Evolutionary conservation across 257 asterid genomes (phyloP).

Genomic region (Verbascum thapsus): DNA sequence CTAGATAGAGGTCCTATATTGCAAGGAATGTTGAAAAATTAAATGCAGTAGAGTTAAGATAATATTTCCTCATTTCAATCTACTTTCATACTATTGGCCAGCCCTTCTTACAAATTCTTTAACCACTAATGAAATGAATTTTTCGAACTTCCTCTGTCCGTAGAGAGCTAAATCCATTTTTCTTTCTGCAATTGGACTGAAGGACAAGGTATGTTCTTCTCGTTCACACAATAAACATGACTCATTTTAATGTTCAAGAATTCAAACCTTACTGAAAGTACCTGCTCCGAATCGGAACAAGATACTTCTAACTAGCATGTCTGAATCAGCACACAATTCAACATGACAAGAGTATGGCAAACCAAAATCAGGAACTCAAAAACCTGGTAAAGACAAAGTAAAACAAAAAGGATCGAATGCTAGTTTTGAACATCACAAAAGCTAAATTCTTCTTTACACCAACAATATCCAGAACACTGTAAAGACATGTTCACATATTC

Average conservation of each 20-base stretch:
- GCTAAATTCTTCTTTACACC: background rate
- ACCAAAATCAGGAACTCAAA: too few species aligned
- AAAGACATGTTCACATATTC: too few species aligned
- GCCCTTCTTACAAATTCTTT: background rate
- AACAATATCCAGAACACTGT: background rate
- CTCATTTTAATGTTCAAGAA: too few species aligned
- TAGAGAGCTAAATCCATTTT: too few species aligned
- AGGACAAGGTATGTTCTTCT: background rate
- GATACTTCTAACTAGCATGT: background rate
- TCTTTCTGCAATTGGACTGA: too few species aligned
- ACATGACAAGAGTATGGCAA: too few species aligned
- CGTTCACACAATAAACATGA: background rate
- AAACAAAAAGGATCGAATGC: background rate
- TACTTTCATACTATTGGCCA: background rate
- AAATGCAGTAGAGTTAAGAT: slow-evolving; percentile 24
- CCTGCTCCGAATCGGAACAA: too few species aligned
- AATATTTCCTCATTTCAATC: background rate
- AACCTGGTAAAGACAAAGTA: too few species aligned
- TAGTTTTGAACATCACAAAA: background rate
- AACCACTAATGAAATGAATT: background rate
- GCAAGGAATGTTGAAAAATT: slow-evolving; percentile 30
- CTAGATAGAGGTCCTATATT: slow-evolving; percentile 46
- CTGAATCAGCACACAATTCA: slow-evolving; percentile 8
- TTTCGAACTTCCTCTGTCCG: background rate
- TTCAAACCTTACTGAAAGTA: background rate